These are phyloP conservation scores for Phytophthora sp. DNA, from an alignment of 352 stramenopile genomes.

Conservation along the genomic window DNA sequence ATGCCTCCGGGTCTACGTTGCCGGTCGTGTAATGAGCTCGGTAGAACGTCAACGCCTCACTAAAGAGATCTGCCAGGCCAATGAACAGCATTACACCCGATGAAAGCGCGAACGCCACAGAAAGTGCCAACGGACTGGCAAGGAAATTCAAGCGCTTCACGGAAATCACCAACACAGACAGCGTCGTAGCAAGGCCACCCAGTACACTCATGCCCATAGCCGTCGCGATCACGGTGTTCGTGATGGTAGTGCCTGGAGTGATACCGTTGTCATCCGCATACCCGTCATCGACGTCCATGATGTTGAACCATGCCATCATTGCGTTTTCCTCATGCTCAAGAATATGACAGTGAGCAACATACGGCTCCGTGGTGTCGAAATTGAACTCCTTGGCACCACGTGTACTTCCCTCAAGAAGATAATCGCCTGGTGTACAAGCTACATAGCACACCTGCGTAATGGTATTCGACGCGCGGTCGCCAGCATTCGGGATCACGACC, in stretches of 20 bases:
- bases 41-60: conserved; percentile 60
- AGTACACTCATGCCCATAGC: conserved; percentile 78
- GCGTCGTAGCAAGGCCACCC: conserved; percentile 63
- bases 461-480: conserved; percentile 33
- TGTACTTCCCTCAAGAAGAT: conserved; percentile 56
- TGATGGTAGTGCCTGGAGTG: conserved; percentile 45
- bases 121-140: conserved; percentile 49
- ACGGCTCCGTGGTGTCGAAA: conserved; percentile 76
- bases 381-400: conserved; percentile 63
- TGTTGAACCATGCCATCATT: conserved; percentile 83
- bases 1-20: conserved; percentile 59
- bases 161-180: conserved; percentile 67
- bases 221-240: conserved; percentile 50
- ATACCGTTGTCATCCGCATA: conserved; percentile 49
- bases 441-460: conserved; percentile 84
- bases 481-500: conserved; percentile 70
- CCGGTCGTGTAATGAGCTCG: conserved; percentile 54
- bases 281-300: conserved; percentile 54
- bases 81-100: conserved; percentile 82
- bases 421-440: conserved; percentile 73
- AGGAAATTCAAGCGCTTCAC: conserved; percentile 62
- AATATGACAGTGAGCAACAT: conserved; percentile 82
- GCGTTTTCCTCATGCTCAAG: conserved; percentile 81
- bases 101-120: conserved; percentile 65
- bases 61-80: conserved; percentile 59